phyloP scores from a whole-genome alignment of 768 basidiomycete species.

The Sporobolomyces roseus region DNA sequence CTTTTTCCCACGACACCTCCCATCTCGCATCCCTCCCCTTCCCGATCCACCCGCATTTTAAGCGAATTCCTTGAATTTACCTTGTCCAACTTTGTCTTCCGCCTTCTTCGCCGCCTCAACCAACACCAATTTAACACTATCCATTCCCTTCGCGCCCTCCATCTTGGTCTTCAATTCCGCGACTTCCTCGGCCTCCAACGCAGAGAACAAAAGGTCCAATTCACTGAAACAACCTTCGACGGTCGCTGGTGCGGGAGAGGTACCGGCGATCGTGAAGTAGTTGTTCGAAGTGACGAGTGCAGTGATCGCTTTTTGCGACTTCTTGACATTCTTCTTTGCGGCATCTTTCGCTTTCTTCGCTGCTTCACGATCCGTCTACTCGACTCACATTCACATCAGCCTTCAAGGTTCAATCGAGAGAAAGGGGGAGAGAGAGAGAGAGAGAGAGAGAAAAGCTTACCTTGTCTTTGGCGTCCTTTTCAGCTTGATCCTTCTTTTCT shows the following conservation, averaged over 20 bases:
- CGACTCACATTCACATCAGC: constrained; percentile 46
- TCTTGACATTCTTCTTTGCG: constrained; percentile 46
- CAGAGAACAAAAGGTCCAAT: constrained; percentile 50
- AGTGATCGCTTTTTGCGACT: constrained; percentile 49
- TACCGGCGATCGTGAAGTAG: constrained; percentile 51
- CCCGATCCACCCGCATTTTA: too few species aligned
- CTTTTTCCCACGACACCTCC: too few species aligned
- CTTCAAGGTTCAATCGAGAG: neutral
- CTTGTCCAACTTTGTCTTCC: constrained; percentile 43
- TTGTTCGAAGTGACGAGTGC: constrained; percentile 51
- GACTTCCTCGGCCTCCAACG: constrained; percentile 51
- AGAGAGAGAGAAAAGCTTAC: constrained; percentile 48
- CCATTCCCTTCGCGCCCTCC: constrained; percentile 47
- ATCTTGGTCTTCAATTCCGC: constrained; percentile 50
- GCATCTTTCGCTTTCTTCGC: constrained; percentile 81
- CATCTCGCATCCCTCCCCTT: too few species aligned
- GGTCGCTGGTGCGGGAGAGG: constrained; percentile 48
- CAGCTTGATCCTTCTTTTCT: constrained; percentile 62
- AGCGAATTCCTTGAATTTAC: constrained; percentile 51
- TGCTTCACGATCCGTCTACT: constrained; percentile 77
- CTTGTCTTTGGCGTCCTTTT: constrained; percentile 68
- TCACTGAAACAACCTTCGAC: constrained; percentile 52
- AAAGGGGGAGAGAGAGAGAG: neutral
- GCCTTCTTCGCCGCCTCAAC: constrained; percentile 43
- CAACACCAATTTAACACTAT: constrained; percentile 47